These are phyloP conservation scores for Fusarium anguioides DNA, from an alignment of 2,329 filamentous ascomycete genomes.

Conservation along the genomic window DNA sequence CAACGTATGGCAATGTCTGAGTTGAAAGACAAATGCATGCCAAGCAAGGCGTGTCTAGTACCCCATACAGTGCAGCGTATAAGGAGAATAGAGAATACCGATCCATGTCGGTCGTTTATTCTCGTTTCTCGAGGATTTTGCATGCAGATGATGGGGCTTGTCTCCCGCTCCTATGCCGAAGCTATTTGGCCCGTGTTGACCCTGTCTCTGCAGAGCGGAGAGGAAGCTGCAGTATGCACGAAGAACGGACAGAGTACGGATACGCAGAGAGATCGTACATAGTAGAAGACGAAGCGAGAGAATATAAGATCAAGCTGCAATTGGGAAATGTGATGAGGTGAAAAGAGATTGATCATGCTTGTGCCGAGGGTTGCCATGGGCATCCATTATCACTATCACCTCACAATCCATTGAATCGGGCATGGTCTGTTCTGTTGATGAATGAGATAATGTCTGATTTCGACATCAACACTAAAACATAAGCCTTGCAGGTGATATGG, in stretches of 20 bases:
- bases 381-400: slow-evolving; percentile 29
- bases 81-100: slow-evolving; percentile 4
- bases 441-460: slow-evolving; percentile 17
- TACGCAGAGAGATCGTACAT: slow-evolving; percentile 5
- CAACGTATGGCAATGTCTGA: slow-evolving; percentile 20
- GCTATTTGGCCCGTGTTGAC: slow-evolving; percentile 33
- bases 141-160: slow-evolving; percentile 31
- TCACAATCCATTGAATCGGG: slow-evolving; percentile 8
- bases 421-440: slow-evolving; percentile 3
- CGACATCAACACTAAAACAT: background rate
- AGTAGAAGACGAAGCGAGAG: slow-evolving; percentile 2
- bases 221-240: slow-evolving; percentile 1
- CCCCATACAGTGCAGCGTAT: slow-evolving; percentile 23
- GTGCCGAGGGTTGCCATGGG: slow-evolving; percentile 26
- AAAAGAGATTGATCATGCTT: slow-evolving; percentile 21
- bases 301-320: slow-evolving; percentile 2
- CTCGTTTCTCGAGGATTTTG: slow-evolving; percentile 17
- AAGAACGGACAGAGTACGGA: slow-evolving; percentile 18
- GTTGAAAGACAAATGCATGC: slow-evolving; percentile 10
- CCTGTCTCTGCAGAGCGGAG: slow-evolving; percentile 25
- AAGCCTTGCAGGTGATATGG: background rate
- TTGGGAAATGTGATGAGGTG: slow-evolving; percentile 19
- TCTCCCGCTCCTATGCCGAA: slow-evolving; percentile 31
- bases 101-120: slow-evolving; percentile 6
- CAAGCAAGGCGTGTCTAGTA: background rate